Percentiles rank a stretch among this genome's conserved stretches.
Evolutionary conservation across 2,329 filamentous ascomycete genomes (phyloP).

Genomic region (Phyllosticta ampelicida): DNA sequence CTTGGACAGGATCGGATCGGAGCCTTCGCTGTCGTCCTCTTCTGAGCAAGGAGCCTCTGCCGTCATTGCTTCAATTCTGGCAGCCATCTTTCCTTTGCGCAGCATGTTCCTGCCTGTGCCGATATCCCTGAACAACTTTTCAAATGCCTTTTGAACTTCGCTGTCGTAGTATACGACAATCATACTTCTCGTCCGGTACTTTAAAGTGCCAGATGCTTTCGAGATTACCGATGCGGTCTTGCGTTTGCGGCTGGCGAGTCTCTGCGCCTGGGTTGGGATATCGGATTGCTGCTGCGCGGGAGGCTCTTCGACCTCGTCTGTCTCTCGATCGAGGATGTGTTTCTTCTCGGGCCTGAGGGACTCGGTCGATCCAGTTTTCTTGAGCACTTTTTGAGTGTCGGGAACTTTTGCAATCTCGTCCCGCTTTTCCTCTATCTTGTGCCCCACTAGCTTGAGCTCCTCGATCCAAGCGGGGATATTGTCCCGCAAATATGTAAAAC

Average conservation of each 20-base stretch:
- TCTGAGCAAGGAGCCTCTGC: slow-evolving; percentile 21
- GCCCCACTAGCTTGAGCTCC: slow-evolving; percentile 21
- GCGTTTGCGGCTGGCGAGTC: slow-evolving; percentile 26
- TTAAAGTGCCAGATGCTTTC: slow-evolving; percentile 33
- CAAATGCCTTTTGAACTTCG: slow-evolving; percentile 72
- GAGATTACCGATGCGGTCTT: slow-evolving; percentile 34
- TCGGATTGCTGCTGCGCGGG: slow-evolving; percentile 13
- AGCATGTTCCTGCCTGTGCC: slow-evolving; percentile 72
- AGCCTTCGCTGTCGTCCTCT: slow-evolving; percentile 17
- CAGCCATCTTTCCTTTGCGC: slow-evolving; percentile 78
- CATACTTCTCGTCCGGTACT: slow-evolving; percentile 61
- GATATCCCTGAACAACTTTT: slow-evolving; percentile 71
- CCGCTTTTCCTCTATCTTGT: slow-evolving; percentile 25
- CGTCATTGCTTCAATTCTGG: slow-evolving; percentile 48
- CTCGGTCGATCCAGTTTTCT: slow-evolving; percentile 25
- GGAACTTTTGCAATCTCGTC: slow-evolving; percentile 21
- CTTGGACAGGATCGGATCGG: slow-evolving; percentile 21
- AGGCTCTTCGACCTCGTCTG: slow-evolving; percentile 12
- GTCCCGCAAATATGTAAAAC: slow-evolving; percentile 28
- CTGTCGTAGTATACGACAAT: slow-evolving; percentile 90
- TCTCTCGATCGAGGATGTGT: slow-evolving; percentile 11
- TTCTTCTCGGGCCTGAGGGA: slow-evolving; percentile 20
- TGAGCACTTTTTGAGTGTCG: slow-evolving; percentile 23
- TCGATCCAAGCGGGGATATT: slow-evolving; percentile 29
- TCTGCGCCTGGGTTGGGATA: slow-evolving; percentile 13